These are phyloP conservation scores for Abrus pulchellus DNA, from an alignment of 306 rosid genomes.

Conservation along the genomic window DNA sequence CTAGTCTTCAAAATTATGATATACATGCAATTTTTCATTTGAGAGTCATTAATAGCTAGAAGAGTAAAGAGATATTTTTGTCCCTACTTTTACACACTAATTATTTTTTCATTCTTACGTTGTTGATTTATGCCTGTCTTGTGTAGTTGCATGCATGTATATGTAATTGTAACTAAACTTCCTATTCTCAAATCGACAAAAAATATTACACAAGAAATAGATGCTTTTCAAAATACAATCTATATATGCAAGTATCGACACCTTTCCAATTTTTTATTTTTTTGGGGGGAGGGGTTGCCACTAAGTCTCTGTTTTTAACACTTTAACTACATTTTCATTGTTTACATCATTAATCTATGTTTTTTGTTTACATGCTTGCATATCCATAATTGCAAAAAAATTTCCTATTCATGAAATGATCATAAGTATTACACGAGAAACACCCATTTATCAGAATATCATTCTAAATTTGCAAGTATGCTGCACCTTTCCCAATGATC, in stretches of 20 bases:
- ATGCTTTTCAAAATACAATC: no score
- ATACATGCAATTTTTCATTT: conserved; percentile 1
- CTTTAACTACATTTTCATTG: conserved; percentile 3
- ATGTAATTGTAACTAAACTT: conserved; percentile 3
- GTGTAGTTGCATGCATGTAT: conserved; percentile 15
- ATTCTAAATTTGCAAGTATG: conserved; percentile 28
- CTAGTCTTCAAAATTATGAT: conserved; percentile 15
- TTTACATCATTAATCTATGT: background rate
- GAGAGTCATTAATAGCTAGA: conserved; percentile 17
- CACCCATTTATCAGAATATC: conserved; percentile 11
- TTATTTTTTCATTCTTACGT: background rate
- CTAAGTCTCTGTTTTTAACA: no score
- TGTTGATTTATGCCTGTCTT: conserved; percentile 6
- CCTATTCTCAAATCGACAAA: conserved; percentile 19
- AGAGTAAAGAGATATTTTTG: background rate
- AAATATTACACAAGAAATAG: background rate
- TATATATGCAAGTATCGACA: no score
- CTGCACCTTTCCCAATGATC: conserved; percentile 19
- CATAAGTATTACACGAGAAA: conserved; percentile 11
- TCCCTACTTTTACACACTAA: conserved; percentile 15
- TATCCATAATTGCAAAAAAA: conserved; percentile 1
- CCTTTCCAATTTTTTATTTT: no score
- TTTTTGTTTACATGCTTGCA: conserved; percentile 6
- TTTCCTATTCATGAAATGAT: conserved; percentile 29
- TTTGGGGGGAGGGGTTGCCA: no score